Evolutionary conservation across 169 alveolate species (phyloP), one percentile per base, ranked within the genome.

Genomic region (Cryptosporidium ubiquitum): DNA sequence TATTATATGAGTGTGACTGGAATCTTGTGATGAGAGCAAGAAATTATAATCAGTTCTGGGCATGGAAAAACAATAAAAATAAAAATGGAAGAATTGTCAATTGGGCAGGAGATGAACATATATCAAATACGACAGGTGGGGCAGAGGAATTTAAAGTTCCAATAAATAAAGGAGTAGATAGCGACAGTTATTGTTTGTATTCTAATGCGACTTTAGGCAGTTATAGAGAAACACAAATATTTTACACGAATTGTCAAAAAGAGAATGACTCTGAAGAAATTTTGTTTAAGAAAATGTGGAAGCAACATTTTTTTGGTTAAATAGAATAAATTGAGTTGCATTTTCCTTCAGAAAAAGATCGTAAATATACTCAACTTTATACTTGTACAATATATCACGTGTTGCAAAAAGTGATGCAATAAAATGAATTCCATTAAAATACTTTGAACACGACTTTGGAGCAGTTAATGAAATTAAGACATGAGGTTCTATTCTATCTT

Each of bases 391-490:
- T 57, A 92, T 61, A 51, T 69, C 40, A 58, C 47, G 86, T n/a
- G 97, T 96, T 0, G 93, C 94, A 85, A 95, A 95, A 85, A 96
- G 92, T 55, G 96, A 95, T 37, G 97, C 96, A 9, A 95, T 55
- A 73, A 84, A 96, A 86, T 95, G 97, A 23, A 70, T 91, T 20
- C 97, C 97, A 33, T 84, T 61, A 84, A 79, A 94, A 18, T 73
- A 35, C 84, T 84, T 68, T 5, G 95, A 92, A 49, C 96, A 94
- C 37, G 84, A 79, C 84, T 96, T 96, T 1, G 97, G 96, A n/a
- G 94, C 94, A 55, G 96, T 94, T 47, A 95, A 75, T 47, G 96
- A 94, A 44, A 95, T 86, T 49, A 95, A 79, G 49, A 91, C 84
- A 40, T 91, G 70, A 5, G 97, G 97, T 33, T 85, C 75, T 85